Conservation (phyloP, 257 asterid genomes). For the Echium plantagineum region DNA sequence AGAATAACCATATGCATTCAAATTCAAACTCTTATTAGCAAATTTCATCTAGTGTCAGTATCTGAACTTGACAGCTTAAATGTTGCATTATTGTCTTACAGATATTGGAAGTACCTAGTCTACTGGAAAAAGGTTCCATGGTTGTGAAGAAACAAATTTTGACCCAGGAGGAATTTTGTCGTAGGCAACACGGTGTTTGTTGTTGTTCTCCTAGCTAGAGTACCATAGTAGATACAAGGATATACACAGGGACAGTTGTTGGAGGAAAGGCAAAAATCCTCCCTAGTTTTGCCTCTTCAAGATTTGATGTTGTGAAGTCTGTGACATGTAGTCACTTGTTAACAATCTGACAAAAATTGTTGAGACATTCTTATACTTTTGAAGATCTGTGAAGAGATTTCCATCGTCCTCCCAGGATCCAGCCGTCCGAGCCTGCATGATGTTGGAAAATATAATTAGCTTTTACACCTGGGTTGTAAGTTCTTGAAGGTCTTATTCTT, state of each 20-base stretch:
- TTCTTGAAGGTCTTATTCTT: not conserved
- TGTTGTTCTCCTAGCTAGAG: conserved; percentile 43
- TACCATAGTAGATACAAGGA: not conserved
- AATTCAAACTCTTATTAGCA: no score
- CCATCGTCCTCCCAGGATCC: not conserved
- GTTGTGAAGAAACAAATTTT: conserved; percentile 61
- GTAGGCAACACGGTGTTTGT: conserved; percentile 9
- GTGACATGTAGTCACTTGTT: no score
- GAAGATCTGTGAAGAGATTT: not conserved
- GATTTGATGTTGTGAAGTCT: no score
- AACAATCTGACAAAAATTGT: no score
- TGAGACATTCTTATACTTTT: no score
- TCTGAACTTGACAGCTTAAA: not conserved
- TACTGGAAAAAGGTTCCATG: conserved; percentile 72
- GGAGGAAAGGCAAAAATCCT: no score
- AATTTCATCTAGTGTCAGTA: not conserved
- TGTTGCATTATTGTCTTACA: conserved; percentile 9
- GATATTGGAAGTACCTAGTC: conserved; percentile 73
- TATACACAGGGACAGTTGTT: not conserved
- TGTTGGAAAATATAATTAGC: not conserved
- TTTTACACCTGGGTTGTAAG: not conserved
- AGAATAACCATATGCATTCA: not conserved
- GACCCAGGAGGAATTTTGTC: conserved; percentile 32
- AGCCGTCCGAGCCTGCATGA: not conserved
- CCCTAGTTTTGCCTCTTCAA: no score